Evolutionary conservation across 805 yeast genomes (phyloP).

Genomic region (Zygotorulaspora danielsina): DNA sequence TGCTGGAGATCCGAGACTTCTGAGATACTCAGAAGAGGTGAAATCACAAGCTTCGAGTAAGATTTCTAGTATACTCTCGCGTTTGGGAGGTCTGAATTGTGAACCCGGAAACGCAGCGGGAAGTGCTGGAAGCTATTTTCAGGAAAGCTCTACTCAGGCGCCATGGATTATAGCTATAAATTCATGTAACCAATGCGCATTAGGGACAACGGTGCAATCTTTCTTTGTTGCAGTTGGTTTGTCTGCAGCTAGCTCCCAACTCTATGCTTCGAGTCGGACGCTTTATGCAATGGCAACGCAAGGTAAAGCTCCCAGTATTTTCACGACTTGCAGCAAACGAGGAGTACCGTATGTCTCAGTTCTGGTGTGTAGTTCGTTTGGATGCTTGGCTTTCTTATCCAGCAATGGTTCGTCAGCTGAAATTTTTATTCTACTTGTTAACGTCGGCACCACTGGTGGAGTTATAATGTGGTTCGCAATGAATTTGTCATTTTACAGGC

Average conservation of each 20-base stretch:
- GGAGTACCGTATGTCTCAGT: constrained; percentile 76
- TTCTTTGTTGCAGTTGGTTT: constrained; percentile 52
- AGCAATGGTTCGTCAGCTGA: constrained; percentile 52
- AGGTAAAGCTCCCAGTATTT: constrained; percentile 54
- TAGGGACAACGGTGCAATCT: constrained; percentile 46
- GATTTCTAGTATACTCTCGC: constrained; percentile 6
- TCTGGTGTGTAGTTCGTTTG: constrained; percentile 54
- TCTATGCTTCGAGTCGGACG: constrained; percentile 55
- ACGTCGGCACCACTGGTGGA: constrained; percentile 66
- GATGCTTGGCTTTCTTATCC: constrained; percentile 55
- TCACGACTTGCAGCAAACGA: constrained; percentile 51
- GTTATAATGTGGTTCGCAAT: constrained; percentile 72
- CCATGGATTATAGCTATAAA: constrained; percentile 60
- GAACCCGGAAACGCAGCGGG: background rate
- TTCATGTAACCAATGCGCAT: constrained; percentile 47
- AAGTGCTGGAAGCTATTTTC: background rate
- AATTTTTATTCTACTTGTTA: constrained; percentile 59
- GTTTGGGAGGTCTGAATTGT: constrained; percentile 14
- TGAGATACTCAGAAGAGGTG: constrained; percentile 42
- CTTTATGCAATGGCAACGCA: constrained; percentile 51
- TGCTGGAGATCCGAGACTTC: constrained; percentile 67
- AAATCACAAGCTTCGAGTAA: constrained; percentile 1
- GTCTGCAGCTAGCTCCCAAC: constrained; percentile 50
- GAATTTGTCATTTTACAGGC: constrained; percentile 58
- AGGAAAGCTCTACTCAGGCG: constrained; percentile 45